phyloP scores from a whole-genome alignment of 257 asterid species.

The Ligustrum vulgare region DNA sequence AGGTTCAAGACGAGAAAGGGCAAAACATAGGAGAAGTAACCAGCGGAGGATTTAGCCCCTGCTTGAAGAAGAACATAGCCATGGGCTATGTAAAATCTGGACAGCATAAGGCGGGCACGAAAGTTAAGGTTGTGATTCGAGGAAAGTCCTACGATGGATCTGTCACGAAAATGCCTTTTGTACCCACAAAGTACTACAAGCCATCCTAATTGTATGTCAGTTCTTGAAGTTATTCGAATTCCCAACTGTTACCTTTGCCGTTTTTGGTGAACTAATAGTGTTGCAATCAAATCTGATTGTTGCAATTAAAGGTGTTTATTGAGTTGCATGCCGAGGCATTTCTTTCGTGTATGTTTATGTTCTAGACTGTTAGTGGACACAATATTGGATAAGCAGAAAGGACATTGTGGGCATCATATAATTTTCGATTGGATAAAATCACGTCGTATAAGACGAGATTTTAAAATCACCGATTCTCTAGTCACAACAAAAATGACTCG shows the following conservation, averaged over 20 bases:
- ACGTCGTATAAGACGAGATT: background rate
- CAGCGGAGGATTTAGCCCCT: conserved; percentile 98
- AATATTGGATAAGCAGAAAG: no score
- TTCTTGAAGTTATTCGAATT: conserved; percentile 18
- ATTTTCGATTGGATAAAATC: no score
- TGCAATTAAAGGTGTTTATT: background rate
- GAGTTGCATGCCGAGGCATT: background rate
- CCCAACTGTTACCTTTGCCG: conserved; percentile 20
- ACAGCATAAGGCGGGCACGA: conserved; percentile 72
- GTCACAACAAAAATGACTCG: no score
- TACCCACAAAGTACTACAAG: conserved; percentile 87
- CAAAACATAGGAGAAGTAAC: conserved; percentile 87
- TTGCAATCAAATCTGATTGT: conserved; percentile 3
- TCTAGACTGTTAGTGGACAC: background rate
- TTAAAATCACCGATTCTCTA: no score
- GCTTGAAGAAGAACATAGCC: conserved; percentile 92
- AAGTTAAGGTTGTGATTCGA: conserved; percentile 73
- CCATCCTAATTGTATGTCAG: conserved; percentile 37
- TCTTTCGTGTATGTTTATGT: no score
- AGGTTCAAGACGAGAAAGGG: conserved; percentile 83
- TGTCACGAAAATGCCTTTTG: conserved; percentile 92
- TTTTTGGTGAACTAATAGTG: conserved; percentile 29
- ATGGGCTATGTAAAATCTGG: conserved; percentile 99
- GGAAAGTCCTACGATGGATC: conserved; percentile 85
- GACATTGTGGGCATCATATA: no score